These are phyloP conservation scores for Coccinonectria pachysandricola DNA, from an alignment of 2,329 filamentous ascomycete species.

Conservation along the genomic window DNA sequence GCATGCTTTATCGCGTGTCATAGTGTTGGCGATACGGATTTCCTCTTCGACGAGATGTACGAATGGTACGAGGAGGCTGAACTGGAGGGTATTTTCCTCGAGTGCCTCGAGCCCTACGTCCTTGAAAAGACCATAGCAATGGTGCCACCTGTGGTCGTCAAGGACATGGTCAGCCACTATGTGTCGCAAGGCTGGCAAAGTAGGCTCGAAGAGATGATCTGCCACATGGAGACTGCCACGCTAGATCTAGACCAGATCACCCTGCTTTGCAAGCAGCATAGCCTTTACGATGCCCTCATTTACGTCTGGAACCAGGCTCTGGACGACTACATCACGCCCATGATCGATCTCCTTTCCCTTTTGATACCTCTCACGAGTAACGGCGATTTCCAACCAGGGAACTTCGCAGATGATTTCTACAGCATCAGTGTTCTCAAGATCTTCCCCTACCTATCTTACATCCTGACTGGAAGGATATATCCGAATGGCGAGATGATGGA, in stretches of 20 bases:
- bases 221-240: constrained; percentile 79
- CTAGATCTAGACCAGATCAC: constrained; percentile 94
- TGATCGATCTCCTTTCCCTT: constrained; percentile 73
- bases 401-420: constrained; percentile 50
- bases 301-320: constrained; percentile 96
- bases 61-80: constrained; percentile 77
- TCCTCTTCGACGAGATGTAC: constrained; percentile 84
- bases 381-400: constrained; percentile 41
- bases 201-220: constrained; percentile 86
- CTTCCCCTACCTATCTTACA: constrained; percentile 90
- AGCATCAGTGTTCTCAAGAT: constrained; percentile 74
- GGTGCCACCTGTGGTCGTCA: constrained; percentile 75
- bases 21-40: constrained; percentile 66
- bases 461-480: constrained; percentile 82
- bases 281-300: constrained; percentile 87
- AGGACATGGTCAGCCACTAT: constrained; percentile 75
- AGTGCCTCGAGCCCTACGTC: constrained; percentile 81
- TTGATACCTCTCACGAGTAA: constrained; percentile 48
- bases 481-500: constrained; percentile 70
- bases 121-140: constrained; percentile 64
- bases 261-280: constrained; percentile 78
- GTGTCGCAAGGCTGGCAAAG: constrained; percentile 64
- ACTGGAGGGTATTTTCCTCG: constrained; percentile 67
- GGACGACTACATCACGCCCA: constrained; percentile 78
- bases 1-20: constrained; percentile 78